Conservation (phyloP, 2,329 filamentous ascomycete species). For the Monosporascus sp. region DNA sequence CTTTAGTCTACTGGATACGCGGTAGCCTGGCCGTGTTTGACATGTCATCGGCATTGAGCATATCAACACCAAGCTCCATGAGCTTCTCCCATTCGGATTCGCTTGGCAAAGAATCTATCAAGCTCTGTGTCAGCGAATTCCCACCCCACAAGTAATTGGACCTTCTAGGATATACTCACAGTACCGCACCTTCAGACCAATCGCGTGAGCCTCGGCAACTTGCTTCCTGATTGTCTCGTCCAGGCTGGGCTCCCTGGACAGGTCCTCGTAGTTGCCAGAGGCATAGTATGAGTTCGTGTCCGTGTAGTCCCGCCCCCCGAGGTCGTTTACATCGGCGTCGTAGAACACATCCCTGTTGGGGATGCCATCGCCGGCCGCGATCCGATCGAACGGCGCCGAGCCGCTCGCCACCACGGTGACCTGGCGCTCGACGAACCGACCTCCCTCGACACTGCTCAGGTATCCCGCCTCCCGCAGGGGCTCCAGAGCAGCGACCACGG, state of each 20-base stretch:
- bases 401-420: slow-evolving; percentile 24
- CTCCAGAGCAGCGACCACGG: slow-evolving; percentile 19
- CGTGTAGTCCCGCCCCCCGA: slow-evolving; percentile 11
- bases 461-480: slow-evolving; percentile 24
- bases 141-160: too few relatives aligned
- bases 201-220: slow-evolving; percentile 17
- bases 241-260: slow-evolving; percentile 14
- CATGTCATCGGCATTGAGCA: slow-evolving; percentile 23
- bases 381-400: slow-evolving; percentile 19
- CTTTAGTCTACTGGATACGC: neutral
- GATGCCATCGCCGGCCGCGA: slow-evolving; percentile 17
- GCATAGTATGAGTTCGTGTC: slow-evolving; percentile 22
- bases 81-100: slow-evolving; percentile 24
- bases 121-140: slow-evolving; percentile 6
- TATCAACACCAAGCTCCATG: slow-evolving; percentile 18
- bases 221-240: slow-evolving; percentile 13
- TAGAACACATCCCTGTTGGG: slow-evolving; percentile 22
- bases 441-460: slow-evolving; percentile 17
- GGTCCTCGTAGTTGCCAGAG: slow-evolving; percentile 20
- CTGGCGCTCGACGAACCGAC: slow-evolving; percentile 16
- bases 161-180: slow-evolving; percentile 15
- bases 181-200: slow-evolving; percentile 21
- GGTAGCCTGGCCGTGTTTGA: slow-evolving; percentile 14
- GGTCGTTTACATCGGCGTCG: slow-evolving; percentile 19
- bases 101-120: slow-evolving; percentile 18